Percentiles rank a stretch among this genome's conserved stretches.
Evolutionary conservation across 1,284 basidiomycete genomes (phyloP).

Genomic region (Mycena citricolor): DNA sequence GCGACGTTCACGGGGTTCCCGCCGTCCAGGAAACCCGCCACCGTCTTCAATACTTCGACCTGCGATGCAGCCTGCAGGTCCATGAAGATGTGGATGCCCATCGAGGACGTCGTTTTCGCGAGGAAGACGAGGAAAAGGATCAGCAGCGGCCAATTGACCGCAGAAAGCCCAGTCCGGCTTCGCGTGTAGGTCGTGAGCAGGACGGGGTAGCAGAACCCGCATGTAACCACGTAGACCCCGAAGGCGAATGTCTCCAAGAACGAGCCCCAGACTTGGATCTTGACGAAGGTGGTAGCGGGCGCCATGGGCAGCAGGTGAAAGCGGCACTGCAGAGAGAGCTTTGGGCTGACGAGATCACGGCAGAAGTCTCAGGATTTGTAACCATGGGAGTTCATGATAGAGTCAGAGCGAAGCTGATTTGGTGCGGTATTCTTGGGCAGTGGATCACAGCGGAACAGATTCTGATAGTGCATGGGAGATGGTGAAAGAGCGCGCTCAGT

Average conservation of each 20-base stretch:
- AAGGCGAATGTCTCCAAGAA: constrained; percentile 14
- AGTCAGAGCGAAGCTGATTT: too few species aligned
- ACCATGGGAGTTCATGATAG: too few species aligned
- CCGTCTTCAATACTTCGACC: neutral
- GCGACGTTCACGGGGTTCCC: constrained; percentile 7
- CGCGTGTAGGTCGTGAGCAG: constrained; percentile 6
- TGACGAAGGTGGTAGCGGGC: constrained; percentile 2
- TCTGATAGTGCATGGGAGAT: too few species aligned
- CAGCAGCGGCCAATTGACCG: constrained; percentile 15
- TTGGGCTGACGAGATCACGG: too few species aligned
- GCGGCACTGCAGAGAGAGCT: too few species aligned
- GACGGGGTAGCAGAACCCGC: constrained; percentile 4
- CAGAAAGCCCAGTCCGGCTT: neutral
- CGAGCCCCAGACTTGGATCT: constrained; percentile 17
- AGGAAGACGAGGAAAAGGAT: constrained; percentile 16
- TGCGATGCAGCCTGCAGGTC: neutral
- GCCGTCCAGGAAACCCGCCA: neutral
- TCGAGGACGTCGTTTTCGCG: constrained; percentile 15
- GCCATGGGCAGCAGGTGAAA: too few species aligned
- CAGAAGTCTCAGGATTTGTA: too few species aligned
- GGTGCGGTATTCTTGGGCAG: too few species aligned
- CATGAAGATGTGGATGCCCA: constrained; percentile 10
- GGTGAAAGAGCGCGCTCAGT: too few species aligned
- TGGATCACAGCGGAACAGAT: too few species aligned
- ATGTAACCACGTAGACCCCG: constrained; percentile 18